A percentile compares a stretch with the other conserved stretches of the same genome.
phyloP scores from a whole-genome alignment of 257 asterid species.

The Forsythia suspensa region DNA sequence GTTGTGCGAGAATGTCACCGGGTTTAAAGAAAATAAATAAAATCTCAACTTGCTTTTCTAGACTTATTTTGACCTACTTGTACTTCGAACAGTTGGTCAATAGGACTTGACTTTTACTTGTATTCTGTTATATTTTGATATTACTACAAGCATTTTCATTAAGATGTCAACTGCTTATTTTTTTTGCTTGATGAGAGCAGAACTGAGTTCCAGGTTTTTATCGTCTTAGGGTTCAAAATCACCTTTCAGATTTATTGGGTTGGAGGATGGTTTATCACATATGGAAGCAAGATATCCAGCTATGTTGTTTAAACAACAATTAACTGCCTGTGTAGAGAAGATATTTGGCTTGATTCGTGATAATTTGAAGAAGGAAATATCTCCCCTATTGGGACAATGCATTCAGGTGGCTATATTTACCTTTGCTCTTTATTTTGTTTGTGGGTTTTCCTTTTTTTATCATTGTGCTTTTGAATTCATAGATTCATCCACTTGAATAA shows the following conservation, averaged over 20 bases:
- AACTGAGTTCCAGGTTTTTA: slow-evolving; percentile 11
- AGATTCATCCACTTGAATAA: background rate
- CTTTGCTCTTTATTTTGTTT: slow-evolving; percentile 6
- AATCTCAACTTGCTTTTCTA: background rate
- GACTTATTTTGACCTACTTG: background rate
- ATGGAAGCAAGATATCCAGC: slow-evolving; percentile 97
- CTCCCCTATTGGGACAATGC: slow-evolving; percentile 82
- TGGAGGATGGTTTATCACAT: slow-evolving; percentile 81
- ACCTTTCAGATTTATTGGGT: slow-evolving; percentile 63
- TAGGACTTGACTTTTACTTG: background rate
- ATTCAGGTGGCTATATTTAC: slow-evolving; percentile 63
- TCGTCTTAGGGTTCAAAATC: slow-evolving; percentile 60
- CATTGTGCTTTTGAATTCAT: background rate
- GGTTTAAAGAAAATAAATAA: background rate
- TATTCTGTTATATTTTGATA: background rate
- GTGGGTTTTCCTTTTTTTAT: background rate
- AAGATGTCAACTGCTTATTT: background rate
- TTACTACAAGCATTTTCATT: background rate
- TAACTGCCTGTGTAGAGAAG: slow-evolving; percentile 96
- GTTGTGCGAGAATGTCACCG: background rate
- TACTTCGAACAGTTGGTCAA: background rate
- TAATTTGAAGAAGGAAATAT: slow-evolving; percentile 96
- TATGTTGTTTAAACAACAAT: slow-evolving; percentile 82
- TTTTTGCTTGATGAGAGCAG: background rate
- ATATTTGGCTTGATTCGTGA: slow-evolving; percentile 95